Evolutionary conservation across 2,329 filamentous ascomycete genomes (phyloP), one percentile per base, ranked within the genome.

Genomic region (Nemania serpens): DNA sequence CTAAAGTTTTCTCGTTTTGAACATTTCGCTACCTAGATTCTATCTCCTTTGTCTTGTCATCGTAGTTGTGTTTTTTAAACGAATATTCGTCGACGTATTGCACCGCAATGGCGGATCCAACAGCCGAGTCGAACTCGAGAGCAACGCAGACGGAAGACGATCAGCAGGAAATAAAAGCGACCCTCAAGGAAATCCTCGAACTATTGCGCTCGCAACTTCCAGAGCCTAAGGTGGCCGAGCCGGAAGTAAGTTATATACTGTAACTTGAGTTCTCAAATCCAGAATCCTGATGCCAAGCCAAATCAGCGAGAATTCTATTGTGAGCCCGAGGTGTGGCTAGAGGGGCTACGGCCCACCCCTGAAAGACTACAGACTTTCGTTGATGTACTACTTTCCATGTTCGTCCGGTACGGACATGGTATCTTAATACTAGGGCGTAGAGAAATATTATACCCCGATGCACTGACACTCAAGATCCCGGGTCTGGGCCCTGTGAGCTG

Each of bases 101-200:
- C n/a, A n/a, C n/a, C n/a, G n/a, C n/a, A n/a, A n/a, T n/a, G n/a
- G n/a, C n/a, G n/a, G n/a, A n/a, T n/a, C n/a, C n/a, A n/a, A n/a
- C n/a, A n/a, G n/a, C n/a, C n/a, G n/a, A n/a, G n/a, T n/a, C n/a
- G n/a, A n/a, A n/a, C n/a, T n/a, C n/a, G n/a, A 53, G 22, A n/a
- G 50, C 39, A 2, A 53, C 50, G 29, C 39, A 53, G 25, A 53
- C 50, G 17, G 50, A 53, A 20, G 39, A 53, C 20, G 25, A 53
- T 12, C 45, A n/a, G 50, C 2, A 5, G 25, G 39, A 53, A n/a
- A 36, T 45, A 4, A 53, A 45, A 17, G 41, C 50, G 34, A 39
- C 43, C 12, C 2, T 53, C 4, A 45, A 45, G 29, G 18, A 45
- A 13, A 2, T 53, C 3, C n/a, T 53, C 12, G 7, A 53, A 13